These are phyloP conservation scores for Atkinsonella hypoxylon DNA, from an alignment of 2,329 filamentous ascomycete genomes.

Conservation along the genomic window DNA sequence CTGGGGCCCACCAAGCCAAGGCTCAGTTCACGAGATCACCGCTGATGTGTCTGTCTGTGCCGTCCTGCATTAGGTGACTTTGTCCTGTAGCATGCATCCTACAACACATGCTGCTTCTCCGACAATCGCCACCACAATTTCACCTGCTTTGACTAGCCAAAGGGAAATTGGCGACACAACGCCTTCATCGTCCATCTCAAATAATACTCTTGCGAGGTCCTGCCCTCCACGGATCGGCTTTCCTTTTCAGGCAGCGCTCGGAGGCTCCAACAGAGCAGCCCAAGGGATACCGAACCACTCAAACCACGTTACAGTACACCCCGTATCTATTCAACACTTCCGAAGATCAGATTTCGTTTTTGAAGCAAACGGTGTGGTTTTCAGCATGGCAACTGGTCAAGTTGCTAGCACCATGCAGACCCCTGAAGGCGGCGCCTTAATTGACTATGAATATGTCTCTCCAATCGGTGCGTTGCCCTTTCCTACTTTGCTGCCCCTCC, in stretches of 20 bases:
- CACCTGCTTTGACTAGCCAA: not conserved
- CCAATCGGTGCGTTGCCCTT: conserved; percentile 41
- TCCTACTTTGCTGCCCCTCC: not conserved
- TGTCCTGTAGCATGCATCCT: not conserved
- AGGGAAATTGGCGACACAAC: not conserved
- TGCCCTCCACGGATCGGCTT: conserved; percentile 15
- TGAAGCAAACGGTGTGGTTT: not conserved
- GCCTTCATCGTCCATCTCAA: not conserved
- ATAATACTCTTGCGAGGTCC: not conserved
- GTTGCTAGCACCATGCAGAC: conserved; percentile 23
- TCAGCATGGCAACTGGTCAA: conserved; percentile 26
- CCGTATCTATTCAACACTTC: not conserved
- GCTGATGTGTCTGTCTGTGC: not conserved
- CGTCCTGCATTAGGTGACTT: not conserved
- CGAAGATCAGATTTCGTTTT: not conserved
- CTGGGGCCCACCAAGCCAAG: not conserved
- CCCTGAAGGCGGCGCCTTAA: conserved; percentile 34
- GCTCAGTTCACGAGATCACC: not conserved
- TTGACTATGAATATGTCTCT: conserved; percentile 32
- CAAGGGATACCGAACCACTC: not conserved
- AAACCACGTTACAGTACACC: not conserved
- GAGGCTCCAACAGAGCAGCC: not conserved
- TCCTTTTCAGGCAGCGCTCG: conserved; percentile 9
- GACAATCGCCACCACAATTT: not conserved
- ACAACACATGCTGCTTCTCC: not conserved